Evolutionary conservation across 371 early-diverging fungal genomes (phyloP), one percentile per base, ranked within the genome.

Genomic region (Actinomortierella ambigua): DNA sequence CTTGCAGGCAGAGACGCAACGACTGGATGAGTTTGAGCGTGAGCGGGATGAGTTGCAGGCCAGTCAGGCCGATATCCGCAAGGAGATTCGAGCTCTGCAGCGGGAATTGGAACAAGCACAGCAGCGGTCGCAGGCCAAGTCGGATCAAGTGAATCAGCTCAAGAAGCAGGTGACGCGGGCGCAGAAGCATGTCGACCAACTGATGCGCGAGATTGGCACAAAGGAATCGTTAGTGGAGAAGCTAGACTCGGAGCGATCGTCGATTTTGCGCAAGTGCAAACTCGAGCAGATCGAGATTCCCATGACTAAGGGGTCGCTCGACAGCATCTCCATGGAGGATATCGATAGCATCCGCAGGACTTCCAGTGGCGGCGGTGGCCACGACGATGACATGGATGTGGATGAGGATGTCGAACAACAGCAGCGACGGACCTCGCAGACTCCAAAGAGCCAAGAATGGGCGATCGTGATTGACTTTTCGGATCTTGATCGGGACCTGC

Each of bases 251-350:
- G 95, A 95, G 49, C 84, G 90, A 29, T 78, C 89, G 1, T 82
- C 90, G 1, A 86, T 96, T 24, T 87, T 96, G 56, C 85, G 97
- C 54, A 81, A 86, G 26, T 96, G 97, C 77, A 95, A 95, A 73
- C 73, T 97, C 43, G 97, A 98, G 62, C 93, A 95, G 59, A 94
- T 97, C 55, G 83, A 89, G 2, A 62, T 98, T 24, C 97, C 97
- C 20, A 76, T 93, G 61, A 58, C 69, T 26, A 77, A 78, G 50
- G 90, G 92, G 13, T 81, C 85, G 2, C 75, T 93, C 79, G 90
- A 86, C 2, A 88, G 88, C 62, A 75, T 94, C 1, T 73, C 88
- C 3, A 59, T 92, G 58, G 89, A 91, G 34, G 90, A 91, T 55
- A 76, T 81, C 13, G 81, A 84, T 34, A 56, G 51, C 27, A 53